Evolutionary conservation across 1,284 basidiomycete species (phyloP).

Genomic region (Cerioporus squamosus): DNA sequence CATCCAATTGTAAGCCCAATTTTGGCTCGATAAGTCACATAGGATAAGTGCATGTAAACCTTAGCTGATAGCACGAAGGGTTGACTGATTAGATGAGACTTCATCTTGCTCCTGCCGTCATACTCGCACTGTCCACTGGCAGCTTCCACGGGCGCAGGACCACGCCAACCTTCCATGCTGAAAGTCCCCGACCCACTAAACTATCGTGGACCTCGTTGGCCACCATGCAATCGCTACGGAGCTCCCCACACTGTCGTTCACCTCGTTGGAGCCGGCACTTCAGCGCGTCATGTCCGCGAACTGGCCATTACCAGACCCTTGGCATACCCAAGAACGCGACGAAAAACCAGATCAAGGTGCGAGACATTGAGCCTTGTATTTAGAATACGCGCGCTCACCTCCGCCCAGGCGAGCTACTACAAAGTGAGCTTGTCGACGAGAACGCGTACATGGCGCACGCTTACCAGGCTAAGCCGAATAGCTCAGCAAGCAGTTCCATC

Average conservation of each 20-base stretch:
- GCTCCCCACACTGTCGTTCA: too few relatives aligned
- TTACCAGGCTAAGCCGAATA: constrained; percentile 27
- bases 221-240: neutral
- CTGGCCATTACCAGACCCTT: constrained; percentile 47
- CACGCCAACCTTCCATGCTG: too few relatives aligned
- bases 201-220: too few relatives aligned
- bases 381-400: neutral
- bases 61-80: too few relatives aligned
- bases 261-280: constrained; percentile 1
- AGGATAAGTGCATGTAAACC: too few relatives aligned
- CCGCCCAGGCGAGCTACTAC: constrained; percentile 49
- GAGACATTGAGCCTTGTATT: neutral
- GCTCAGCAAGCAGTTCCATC: constrained; percentile 56
- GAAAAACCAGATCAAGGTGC: constrained; percentile 52
- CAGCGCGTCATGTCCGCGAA: constrained; percentile 9
- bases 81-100: neutral
- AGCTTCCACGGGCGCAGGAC: too few relatives aligned
- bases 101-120: too few relatives aligned
- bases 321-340: constrained; percentile 45
- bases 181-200: too few relatives aligned
- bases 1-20: too few relatives aligned
- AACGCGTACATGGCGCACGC: neutral
- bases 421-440: constrained; percentile 36
- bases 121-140: too few relatives aligned
- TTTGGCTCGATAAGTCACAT: too few relatives aligned